phyloP scores from a whole-genome alignment of 306 rosid species.

The Casuarina cunninghamiana region DNA sequence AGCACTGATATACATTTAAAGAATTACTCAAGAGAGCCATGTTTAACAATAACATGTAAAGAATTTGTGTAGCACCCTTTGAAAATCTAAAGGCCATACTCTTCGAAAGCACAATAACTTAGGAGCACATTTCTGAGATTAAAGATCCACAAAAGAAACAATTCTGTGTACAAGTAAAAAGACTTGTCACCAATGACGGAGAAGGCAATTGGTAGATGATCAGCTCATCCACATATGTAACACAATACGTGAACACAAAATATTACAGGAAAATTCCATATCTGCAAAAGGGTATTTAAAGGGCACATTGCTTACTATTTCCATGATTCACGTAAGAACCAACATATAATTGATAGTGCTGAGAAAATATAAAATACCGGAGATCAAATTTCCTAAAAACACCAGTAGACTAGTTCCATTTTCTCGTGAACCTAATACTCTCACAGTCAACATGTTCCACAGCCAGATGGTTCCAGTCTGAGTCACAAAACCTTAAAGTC shows the following conservation, averaged over 20 bases:
- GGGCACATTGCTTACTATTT: neutral
- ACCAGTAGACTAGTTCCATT: neutral
- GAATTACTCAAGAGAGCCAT: neutral
- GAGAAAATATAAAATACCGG: neutral
- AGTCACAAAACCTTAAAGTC: neutral
- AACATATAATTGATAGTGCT: neutral
- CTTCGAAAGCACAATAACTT: no score
- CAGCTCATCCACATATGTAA: neutral
- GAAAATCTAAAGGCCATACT: neutral
- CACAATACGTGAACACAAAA: neutral
- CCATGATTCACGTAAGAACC: neutral
- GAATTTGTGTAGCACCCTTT: neutral
- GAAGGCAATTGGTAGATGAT: slow-evolving; percentile 14
- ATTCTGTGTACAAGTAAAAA: neutral
- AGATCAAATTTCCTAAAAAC: neutral
- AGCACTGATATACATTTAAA: no score
- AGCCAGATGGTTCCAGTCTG: neutral
- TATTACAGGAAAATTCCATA: neutral
- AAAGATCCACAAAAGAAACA: neutral
- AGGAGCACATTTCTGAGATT: neutral
- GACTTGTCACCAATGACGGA: neutral
- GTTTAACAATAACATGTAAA: neutral
- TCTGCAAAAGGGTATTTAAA: neutral
- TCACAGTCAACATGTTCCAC: neutral
- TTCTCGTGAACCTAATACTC: neutral